Evolutionary conservation across 75 land plant genomes (phyloP), one percentile per base, ranked within the genome.

Genomic region (Azolla pinnata): DNA sequence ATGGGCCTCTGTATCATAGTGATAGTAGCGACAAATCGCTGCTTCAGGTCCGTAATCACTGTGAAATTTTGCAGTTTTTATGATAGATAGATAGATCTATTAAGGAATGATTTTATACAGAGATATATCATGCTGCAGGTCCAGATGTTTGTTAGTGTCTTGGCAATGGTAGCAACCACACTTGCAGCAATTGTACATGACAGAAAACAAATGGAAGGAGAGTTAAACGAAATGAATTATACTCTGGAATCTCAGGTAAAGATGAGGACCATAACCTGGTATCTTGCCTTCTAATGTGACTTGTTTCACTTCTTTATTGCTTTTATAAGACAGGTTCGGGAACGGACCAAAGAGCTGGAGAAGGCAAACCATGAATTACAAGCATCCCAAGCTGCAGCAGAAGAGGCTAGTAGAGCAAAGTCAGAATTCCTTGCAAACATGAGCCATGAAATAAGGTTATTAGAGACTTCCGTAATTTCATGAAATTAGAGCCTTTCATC

Each of bases 181-280:
- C 33, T 74, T 38, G 76, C 76, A 47, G 76, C 76, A 17, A 74
- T 74, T 45, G 76, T 74, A 19, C 76, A 74, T 53, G 76, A 74
- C 55, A 63, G 76, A 24, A 74, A 74, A 61, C 67, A 45, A 24
- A 74, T 74, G 76, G 76, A 74, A 38, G 44, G 59, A 33, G 60
- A 71, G 60, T 54, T 74, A 20, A 74, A 69, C 54, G 47, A 47
- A 33, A 62, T 74, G 75, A 74, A 74, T 72, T 38, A 48, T 38
- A 74, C 66, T 29, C 75, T 74, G 44, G 76, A 74, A 20, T 33
- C 44, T 38, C 76, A 74, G 74, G 76, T 52, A 52, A 46, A 18
- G 21, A 38, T n/a, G n/a, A n/a, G n/a, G n/a, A n/a, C n/a, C n/a
- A n/a, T n/a, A n/a, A n/a, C n/a, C n/a, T n/a, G n/a, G n/a, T n/a